phyloP scores from a whole-genome alignment of 345 rosid species.

The Pugionium cornutum region DNA sequence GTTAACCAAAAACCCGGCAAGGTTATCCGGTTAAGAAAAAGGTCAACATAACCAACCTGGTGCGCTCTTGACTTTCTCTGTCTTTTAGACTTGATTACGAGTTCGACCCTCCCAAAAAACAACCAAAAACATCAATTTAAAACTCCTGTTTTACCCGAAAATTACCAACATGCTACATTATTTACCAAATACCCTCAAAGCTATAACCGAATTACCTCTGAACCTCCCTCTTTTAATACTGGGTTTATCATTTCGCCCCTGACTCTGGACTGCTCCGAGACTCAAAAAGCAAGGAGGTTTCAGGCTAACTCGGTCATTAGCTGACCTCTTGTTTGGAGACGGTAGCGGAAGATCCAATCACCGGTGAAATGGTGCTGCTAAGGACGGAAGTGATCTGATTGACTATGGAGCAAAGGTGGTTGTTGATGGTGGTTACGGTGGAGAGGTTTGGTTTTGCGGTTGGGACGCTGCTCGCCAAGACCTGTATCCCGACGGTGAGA shows the following conservation, averaged over 20 bases:
- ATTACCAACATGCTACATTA: slow-evolving; percentile 32
- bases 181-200: slow-evolving; percentile 28
- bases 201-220: slow-evolving; percentile 41
- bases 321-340: slow-evolving; percentile 36
- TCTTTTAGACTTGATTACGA: neutral
- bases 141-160: slow-evolving; percentile 10
- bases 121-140: neutral
- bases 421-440: slow-evolving; percentile 60
- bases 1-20: neutral
- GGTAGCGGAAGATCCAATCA: slow-evolving; percentile 35
- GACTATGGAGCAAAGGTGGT: slow-evolving; percentile 66
- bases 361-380: slow-evolving; percentile 32
- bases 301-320: slow-evolving; percentile 45
- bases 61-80: slow-evolving; percentile 92
- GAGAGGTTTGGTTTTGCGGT: slow-evolving; percentile 78
- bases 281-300: slow-evolving; percentile 40
- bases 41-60: slow-evolving; percentile 43
- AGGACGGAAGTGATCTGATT: slow-evolving; percentile 67
- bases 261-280: neutral
- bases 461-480: slow-evolving; percentile 66
- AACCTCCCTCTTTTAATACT: slow-evolving; percentile 23
- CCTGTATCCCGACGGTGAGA: slow-evolving; percentile 82
- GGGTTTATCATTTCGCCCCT: neutral
- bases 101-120: slow-evolving; percentile 10
- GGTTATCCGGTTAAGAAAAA: slow-evolving; percentile 8